Evolutionary conservation across 495 filamentous ascomycete genomes (phyloP), one percentile per base, ranked within the genome.

Genomic region (Penicillium mononematosum): DNA sequence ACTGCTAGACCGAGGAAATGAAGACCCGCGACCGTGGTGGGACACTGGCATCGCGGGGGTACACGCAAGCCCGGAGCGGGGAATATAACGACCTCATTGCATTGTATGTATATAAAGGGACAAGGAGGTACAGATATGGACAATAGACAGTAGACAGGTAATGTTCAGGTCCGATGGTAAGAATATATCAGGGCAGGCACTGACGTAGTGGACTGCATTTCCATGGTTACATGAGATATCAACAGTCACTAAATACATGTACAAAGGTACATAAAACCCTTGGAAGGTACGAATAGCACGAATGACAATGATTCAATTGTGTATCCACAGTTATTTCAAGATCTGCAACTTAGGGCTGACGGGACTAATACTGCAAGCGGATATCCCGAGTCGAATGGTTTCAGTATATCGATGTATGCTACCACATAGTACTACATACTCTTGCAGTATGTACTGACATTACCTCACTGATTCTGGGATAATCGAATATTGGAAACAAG

Each of bases 1-100:
- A 49, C 66, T 10, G 60, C 48, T 19, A 68, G 47, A 2, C 49
- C 55, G 22, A 68, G 44, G 24, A 66, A 3, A 66, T 1, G 44
- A 68, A 63, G 20, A 58, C 6, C 11, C 55, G 42, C 50, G 60
- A 50, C 51, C 49, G 47, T 51, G 32, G 39, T 46, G 48, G 24
- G 17, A 44, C 50, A 34, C 31, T 14, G 44, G 50, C 20, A 36
- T 64, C 44, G 27, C 24, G 51, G 32, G 50, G 43, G 12, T 20
- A 25, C 19, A 10, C 20, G 4, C 9, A 32, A 47, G 31, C 25
- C 27, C 25, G 27, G 5, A 41, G 31, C 52, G 60, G 9, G 20
- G 32, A 20, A 39, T 29, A n/a, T 19, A 29, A 22, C 39, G 38
- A 20, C 17, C 24, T 48, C 61, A 57, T 38, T 45, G 59, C 56